Evolutionary conservation across 768 basidiomycete genomes (phyloP), one percentile per base, ranked within the genome.

Genomic region (Dendrothele bispora): DNA sequence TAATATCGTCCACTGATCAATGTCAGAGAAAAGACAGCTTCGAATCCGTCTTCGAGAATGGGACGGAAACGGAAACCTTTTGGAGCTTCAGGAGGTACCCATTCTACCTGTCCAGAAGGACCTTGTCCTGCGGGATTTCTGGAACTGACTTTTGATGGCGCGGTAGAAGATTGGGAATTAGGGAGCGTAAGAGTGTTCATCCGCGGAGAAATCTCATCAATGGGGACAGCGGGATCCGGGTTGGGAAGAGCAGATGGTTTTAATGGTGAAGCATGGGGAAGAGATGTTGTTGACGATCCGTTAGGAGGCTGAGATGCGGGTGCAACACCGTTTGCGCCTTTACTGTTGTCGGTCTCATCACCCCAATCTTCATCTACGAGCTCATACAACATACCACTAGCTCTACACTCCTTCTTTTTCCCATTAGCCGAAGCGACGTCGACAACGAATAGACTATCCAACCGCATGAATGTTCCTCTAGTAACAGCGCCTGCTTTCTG

Each of bases 1-100:
- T 93, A 93, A 61, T 93, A 93, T 46, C 91, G 75, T 26, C 91
- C 91, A 26, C 81, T 81, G 51, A 94, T 73, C 39, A 90, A 69
- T 28, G 81, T 78, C 34, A 91, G 71, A 3, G 82, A 82, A n/a
- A 90, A 53, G 17, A 86, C 77, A 14, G 77, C 77, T 63, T 91
- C 88, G 50, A 78, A 62, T 0, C 78, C 84, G 6, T 80, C 69
- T 2, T 71, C 58, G 12, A 90, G 71, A 47, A 93, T 83, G 1
- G 79, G 72, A 15, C 86, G 78, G 66, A 90, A 92, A 52, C 72
- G 74, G 64, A 76, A 91, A 0, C 88, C 86, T 18, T 63, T 61
- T 0, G 91, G 90, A 1, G 91, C 67, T 18, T 70, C 63, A 0
- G 91, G 91, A 2, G 88, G 72, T 5, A 71, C 54, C 55, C 63